Evolutionary conservation across 805 yeast genomes (phyloP), one percentile per base, ranked within the genome.

Genomic region (Spathaspora hagerdaliae): DNA sequence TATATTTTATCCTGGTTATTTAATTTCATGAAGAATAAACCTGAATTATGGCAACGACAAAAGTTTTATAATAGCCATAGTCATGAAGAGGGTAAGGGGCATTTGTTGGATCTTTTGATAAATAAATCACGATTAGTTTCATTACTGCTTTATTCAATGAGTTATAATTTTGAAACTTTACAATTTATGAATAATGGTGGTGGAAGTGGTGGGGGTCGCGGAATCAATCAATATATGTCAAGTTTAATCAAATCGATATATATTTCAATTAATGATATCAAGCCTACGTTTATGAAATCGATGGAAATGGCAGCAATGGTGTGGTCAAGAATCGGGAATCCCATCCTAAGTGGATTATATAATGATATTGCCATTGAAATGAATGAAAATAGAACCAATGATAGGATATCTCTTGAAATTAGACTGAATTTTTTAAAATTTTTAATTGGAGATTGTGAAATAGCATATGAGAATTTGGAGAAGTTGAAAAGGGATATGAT

Each of bases 1-100:
- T 82, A 82, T 53, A 74, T 89, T 12, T 67, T 89, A 41, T 74
- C 88, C 8, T 85, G 94, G 90, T 68, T 88, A 1, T 81, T 82
- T 52, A 78, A 83, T 50, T 87, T 85, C 53, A 72, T 87, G 56
- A 80, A 79, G 48, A 78, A 79, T 47, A 76, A 83, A 54, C 96
- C 96, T 0, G 70, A 76, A 41, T 57, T 82, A 48, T 55, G 74
- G 74, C 54, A 63, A 44, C 50, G 60, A 36, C 75, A 76, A 47
- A 69, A 69, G 14, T 73, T 82, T 48, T 77, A 76, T 48, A 63
- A 60, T 44, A 38, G 24, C 42, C 27, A 39, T 36, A 63, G 60
- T 38, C 59, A 63, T 44, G 76, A 85, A 27, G 81, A 81, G 46
- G 83, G 78, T 47, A 81, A 81, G 46, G 83, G 78, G 47, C 91